Base-by-base conservation (phyloP, 2,329 filamentous ascomycete species). In the Diplodia corticola region DNA sequence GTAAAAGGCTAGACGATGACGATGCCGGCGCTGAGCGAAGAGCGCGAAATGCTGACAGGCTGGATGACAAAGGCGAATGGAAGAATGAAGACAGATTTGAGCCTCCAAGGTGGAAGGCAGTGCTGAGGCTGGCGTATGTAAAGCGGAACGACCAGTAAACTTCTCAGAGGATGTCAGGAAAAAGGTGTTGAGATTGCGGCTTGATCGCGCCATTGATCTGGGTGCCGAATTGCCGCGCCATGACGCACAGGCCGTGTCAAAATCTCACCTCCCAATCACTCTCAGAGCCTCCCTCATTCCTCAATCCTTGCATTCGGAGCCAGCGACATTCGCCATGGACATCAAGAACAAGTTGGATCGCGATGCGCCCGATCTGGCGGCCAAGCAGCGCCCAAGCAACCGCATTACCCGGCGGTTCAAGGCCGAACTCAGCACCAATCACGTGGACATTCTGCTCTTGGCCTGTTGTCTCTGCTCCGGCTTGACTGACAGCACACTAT, bases 381-480 rank as follows among this genome's bases (percentile, higher is more conserved):
- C n/a, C 57, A 61, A 60, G 40, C 13, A 49, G 3, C 5, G 9
- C 57, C 24, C 35, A 9, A 30, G 57, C 26, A 35, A 26, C 28
- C 4, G n/a, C 22, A 26, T 61, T 22, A 35, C 44, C 57, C 57
- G 40, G 17, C 57, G 57, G 49, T 28, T 61, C 5, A 26, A 28
- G 5, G 72, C 70, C n/a, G 81, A 89, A 65, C 80, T 92, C 64
- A 82, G 80, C 67, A 86, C 87, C 30, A 81, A 85, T 51, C 85
- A 87, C 83, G 86, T 88, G 15, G 91, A 94, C 72, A 69, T 91
- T 1, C 80, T 92, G 22, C 82, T 94, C 46, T 80, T 94, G 4
- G 79, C 86, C 30, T 92, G 89, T 78, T 93, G 93, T 75, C 79
- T 91, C 69, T 89, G 93, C 73, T 93, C 91, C 0, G 91, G 91